Base-by-base conservation (phyloP, 164 flowering plant species). In the Umbellularia californica region DNA sequence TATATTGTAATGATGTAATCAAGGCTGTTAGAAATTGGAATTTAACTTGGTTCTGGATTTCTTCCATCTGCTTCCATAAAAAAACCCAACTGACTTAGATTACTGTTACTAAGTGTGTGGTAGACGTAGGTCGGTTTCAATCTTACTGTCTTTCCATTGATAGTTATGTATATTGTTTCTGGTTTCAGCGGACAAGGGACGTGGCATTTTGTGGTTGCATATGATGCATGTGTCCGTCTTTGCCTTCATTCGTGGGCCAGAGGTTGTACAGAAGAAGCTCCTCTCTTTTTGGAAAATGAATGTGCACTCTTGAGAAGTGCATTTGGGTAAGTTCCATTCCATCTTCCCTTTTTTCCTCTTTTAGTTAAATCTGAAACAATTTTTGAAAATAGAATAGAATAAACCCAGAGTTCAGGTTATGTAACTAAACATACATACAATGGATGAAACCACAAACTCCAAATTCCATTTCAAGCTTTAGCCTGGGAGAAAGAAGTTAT, bases 211-310 rank as follows among this genome's bases (percentile, higher is more conserved):
- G 92, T 92, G 65, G 76, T 94, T 77, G 85, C 97, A n/a, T 94
- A 94, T 79, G 98, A 94, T 78, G 97, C 97, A 35, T 92, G 97
- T 80, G 97, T 94, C 25, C 92, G 98, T 23, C 91, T 94, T 65
- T 94, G 98, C 79, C 95, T 94, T 81, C 88, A 94, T 86, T 89
- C 96, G 62, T 94, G 97, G 97, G 96, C 97, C 15, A 85, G 83
- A 81, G 92, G 96, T 69, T 88, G 90, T 80, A 55, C 20, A 55
- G 79, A 80, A 87, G 97, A 94, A 78, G 97, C 97, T 64, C 98
- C 97, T 7, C 79, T 88, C 75, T 94, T 94, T 81, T 75, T 94
- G 84, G 94, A 94, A 71, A 92, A 88, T 78, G 98, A 94, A 79
- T 92, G 97, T 83, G 87, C 89, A 68, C 75, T 94, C 41, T 67